These are phyloP conservation scores for Panicum hallii DNA, from an alignment of 202 grass and related monocot species.

Conservation along the genomic window DNA sequence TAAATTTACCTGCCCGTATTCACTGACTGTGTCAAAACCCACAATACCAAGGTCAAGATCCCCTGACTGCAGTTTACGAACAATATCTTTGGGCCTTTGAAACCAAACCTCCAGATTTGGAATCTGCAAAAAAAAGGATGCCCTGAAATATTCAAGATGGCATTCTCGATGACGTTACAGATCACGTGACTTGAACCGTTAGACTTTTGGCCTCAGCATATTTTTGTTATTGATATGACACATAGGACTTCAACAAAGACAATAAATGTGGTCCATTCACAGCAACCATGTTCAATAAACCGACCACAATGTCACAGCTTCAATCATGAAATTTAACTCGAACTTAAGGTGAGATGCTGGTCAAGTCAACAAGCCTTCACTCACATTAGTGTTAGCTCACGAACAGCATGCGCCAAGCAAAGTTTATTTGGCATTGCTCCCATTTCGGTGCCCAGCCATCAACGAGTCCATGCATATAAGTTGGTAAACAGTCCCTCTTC, in stretches of 20 bases:
- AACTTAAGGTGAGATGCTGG: neutral
- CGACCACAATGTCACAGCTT: neutral
- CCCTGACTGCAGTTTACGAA: conserved; percentile 83
- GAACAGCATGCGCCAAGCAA: neutral
- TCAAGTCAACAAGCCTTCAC: neutral
- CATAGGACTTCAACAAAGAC: neutral
- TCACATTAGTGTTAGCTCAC: neutral
- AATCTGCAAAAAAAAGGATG: conserved; percentile 50
- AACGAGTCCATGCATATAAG: neutral
- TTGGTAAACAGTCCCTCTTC: neutral
- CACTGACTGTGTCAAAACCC: conserved; percentile 86
- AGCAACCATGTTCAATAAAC: neutral
- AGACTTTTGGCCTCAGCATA: neutral
- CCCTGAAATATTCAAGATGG: neutral
- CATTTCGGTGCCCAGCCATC: neutral
- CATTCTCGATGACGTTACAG: neutral
- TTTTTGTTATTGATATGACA: neutral
- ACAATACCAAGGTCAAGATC: conserved; percentile 95
- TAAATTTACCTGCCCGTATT: conserved; percentile 71
- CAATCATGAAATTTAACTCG: neutral
- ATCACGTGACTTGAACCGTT: neutral
- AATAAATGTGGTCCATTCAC: neutral
- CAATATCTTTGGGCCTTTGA: conserved; percentile 93
- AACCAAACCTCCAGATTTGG: conserved; percentile 98
- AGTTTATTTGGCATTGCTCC: neutral